These are phyloP conservation scores for Colletotrichum truncatum DNA, from an alignment of 2,329 filamentous ascomycete genomes.

Conservation along the genomic window DNA sequence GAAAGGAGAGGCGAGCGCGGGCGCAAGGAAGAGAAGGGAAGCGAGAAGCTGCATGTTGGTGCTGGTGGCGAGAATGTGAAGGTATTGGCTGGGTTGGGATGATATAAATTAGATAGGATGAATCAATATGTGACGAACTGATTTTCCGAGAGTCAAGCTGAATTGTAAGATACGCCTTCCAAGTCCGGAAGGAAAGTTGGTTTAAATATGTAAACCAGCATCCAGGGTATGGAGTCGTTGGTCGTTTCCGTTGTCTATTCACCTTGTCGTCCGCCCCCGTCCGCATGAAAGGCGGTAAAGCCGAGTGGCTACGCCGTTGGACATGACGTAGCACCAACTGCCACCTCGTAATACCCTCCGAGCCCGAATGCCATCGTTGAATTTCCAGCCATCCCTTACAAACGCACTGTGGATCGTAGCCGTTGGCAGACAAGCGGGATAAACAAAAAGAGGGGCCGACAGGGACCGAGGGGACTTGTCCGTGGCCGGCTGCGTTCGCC, in stretches of 20 bases:
- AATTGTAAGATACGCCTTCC: too few relatives aligned
- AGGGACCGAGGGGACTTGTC: background rate
- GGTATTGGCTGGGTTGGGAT: background rate
- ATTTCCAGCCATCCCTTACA: background rate
- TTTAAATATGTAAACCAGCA: too few relatives aligned
- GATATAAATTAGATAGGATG: background rate
- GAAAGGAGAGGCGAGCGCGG: conserved; percentile 23
- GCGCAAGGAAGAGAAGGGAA: conserved; percentile 17
- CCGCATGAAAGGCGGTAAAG: conserved; percentile 25
- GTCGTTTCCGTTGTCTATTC: background rate
- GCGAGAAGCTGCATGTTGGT: conserved; percentile 10
- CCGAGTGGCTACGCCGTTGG: background rate
- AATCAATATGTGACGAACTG: background rate
- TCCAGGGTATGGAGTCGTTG: too few relatives aligned
- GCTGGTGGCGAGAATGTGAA: background rate
- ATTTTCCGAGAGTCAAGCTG: background rate
- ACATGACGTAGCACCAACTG: conserved; percentile 28
- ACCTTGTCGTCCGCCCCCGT: background rate
- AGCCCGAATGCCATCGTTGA: background rate
- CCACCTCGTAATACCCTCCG: conserved; percentile 22
- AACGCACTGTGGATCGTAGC: conserved; percentile 8
- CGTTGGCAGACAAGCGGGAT: conserved; percentile 12
- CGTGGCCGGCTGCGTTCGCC: conserved; percentile 15
- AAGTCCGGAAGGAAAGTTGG: too few relatives aligned
- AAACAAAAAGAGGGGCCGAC: conserved; percentile 18